Evolutionary conservation across 1,139 yeast species (phyloP).

Genomic region (Sugiyamaella pinicola): DNA sequence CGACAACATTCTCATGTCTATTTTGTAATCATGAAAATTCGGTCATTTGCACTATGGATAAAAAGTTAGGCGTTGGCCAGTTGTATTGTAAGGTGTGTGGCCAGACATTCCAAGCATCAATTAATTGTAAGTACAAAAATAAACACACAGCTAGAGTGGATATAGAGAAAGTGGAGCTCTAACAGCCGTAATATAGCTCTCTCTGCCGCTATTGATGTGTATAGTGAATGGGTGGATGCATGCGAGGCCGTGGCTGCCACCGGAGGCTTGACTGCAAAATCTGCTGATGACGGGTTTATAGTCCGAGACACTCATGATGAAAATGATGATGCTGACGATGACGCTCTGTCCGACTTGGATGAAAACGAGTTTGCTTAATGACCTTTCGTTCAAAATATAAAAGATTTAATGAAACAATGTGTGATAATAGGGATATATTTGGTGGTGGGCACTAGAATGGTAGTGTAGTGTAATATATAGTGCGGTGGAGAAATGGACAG

Average conservation of each 20-base stretch:
- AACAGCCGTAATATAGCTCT: constrained; percentile 43
- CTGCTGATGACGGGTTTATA: constrained; percentile 28
- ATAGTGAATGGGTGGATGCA: constrained; percentile 98
- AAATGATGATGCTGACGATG: constrained; percentile 32
- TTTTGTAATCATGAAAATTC: constrained; percentile 96
- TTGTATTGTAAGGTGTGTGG: constrained; percentile 93
- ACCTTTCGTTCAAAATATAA: neutral
- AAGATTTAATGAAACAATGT: neutral
- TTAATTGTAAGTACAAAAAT: constrained; percentile 54
- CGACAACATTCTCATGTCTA: constrained; percentile 84
- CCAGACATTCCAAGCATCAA: constrained; percentile 87
- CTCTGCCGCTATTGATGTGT: constrained; percentile 89
- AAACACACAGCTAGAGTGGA: too few species aligned
- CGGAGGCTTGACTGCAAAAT: constrained; percentile 45
- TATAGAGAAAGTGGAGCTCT: neutral
- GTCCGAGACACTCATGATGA: constrained; percentile 24
- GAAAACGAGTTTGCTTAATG: constrained; percentile 28
- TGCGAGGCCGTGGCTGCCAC: constrained; percentile 93
- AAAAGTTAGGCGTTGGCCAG: constrained; percentile 81
- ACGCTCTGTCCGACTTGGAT: constrained; percentile 35
- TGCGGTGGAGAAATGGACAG: neutral
- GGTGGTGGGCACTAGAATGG: too few species aligned
- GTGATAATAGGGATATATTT: too few species aligned
- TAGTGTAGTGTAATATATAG: neutral
- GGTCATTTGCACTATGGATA: constrained; percentile 85